A percentile compares a stretch with the other conserved stretches of the same genome.
These are phyloP conservation scores for Penicillium oxalicum DNA, from an alignment of 2,329 filamentous ascomycete species.

Conservation along the genomic window DNA sequence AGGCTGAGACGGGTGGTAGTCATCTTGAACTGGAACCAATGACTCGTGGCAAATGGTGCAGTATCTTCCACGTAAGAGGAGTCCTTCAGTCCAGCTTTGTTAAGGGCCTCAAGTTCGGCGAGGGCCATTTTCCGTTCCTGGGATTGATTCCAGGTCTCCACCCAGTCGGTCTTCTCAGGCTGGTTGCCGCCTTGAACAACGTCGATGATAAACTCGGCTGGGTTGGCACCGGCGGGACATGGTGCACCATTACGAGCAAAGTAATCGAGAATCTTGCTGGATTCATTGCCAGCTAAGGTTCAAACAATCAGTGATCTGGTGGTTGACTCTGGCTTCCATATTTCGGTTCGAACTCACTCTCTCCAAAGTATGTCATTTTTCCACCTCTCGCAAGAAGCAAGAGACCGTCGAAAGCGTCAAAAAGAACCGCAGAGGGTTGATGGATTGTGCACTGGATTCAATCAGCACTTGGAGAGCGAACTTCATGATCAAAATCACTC, in stretches of 20 bases:
- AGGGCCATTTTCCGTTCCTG: constrained; percentile 24
- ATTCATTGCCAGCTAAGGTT: constrained; percentile 32
- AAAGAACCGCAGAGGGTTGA: constrained; percentile 62
- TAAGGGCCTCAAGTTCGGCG: constrained; percentile 23
- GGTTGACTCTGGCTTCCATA: too few species aligned
- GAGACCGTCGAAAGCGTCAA: constrained; percentile 61
- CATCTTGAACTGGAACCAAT: constrained; percentile 36
- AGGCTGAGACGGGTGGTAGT: constrained; percentile 30
- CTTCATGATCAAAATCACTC: background rate
- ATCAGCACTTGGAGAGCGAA: background rate
- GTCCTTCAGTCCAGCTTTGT: constrained; percentile 16
- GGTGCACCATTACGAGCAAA: constrained; percentile 50
- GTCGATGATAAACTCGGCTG: constrained; percentile 45
- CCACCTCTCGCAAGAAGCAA: constrained; percentile 61
- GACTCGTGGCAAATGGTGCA: constrained; percentile 34
- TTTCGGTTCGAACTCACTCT: constrained; percentile 26
- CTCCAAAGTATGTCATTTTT: constrained; percentile 62
- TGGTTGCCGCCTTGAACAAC: constrained; percentile 26
- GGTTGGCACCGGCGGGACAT: constrained; percentile 49
- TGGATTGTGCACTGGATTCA: constrained; percentile 53
- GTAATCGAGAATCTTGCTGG: constrained; percentile 41
- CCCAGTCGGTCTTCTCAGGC: constrained; percentile 25
- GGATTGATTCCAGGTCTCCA: constrained; percentile 29
- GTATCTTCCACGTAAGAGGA: constrained; percentile 26
- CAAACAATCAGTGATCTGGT: background rate